Evolutionary conservation across 805 yeast species (phyloP).

Genomic region (Saturnispora silvae): DNA sequence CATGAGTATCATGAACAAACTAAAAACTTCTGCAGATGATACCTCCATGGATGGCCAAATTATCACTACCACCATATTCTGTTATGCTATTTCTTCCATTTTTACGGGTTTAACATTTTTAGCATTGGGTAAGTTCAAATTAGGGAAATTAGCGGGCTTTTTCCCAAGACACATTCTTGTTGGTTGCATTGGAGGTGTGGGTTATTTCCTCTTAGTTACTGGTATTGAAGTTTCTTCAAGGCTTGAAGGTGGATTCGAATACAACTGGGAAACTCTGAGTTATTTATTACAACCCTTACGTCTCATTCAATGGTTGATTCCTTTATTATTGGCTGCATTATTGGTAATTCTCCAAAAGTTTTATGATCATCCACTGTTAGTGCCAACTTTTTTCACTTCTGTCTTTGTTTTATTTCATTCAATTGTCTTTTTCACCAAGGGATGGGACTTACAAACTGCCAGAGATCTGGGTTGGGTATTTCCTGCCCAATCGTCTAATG

Average conservation of each 20-base stretch:
- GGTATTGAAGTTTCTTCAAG: slow-evolving; percentile 89
- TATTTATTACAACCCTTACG: slow-evolving; percentile 33
- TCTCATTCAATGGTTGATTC: slow-evolving; percentile 60
- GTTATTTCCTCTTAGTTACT: slow-evolving; percentile 80
- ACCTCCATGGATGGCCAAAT: slow-evolving; percentile 7
- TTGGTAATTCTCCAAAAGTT: slow-evolving; percentile 53
- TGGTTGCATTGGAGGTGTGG: slow-evolving; percentile 98
- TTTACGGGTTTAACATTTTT: slow-evolving; percentile 80
- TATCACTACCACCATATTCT: slow-evolving; percentile 59
- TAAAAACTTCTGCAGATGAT: slow-evolving; percentile 20
- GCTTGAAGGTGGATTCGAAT: slow-evolving; percentile 61
- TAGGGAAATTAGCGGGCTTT: slow-evolving; percentile 86
- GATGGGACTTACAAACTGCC: slow-evolving; percentile 48
- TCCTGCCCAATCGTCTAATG: slow-evolving; percentile 46
- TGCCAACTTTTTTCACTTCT: slow-evolving; percentile 69
- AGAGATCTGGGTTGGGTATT: slow-evolving; percentile 83
- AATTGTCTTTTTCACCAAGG: slow-evolving; percentile 53
- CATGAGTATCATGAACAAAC: slow-evolving; percentile 41
- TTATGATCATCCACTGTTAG: slow-evolving; percentile 54
- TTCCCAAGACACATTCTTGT: slow-evolving; percentile 94
- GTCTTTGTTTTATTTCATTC: slow-evolving; percentile 65
- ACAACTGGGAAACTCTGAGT: slow-evolving; percentile 45
- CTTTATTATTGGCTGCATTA: slow-evolving; percentile 50
- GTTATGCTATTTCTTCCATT: slow-evolving; percentile 74
- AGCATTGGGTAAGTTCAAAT: slow-evolving; percentile 60